Evolutionary conservation across 129 eudicot genomes (phyloP).

Genomic region (Calendula officinalis): DNA sequence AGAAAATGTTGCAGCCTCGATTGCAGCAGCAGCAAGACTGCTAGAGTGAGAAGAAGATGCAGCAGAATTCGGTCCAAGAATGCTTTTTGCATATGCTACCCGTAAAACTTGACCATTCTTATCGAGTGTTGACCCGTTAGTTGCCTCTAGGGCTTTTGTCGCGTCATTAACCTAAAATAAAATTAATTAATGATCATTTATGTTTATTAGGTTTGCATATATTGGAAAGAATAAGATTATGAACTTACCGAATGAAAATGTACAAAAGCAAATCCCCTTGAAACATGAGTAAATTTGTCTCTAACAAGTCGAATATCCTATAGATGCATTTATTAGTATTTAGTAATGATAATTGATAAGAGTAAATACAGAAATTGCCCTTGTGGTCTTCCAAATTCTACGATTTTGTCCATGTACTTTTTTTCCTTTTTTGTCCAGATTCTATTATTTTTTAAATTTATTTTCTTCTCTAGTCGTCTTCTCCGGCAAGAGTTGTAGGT

Average conservation of each 20-base stretch:
- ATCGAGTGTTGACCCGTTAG: slow-evolving; percentile 85
- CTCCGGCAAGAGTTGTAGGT: too few relatives aligned
- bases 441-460: too few relatives aligned
- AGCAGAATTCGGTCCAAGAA: slow-evolving; percentile 78
- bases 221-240: not conserved
- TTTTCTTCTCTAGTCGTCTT: too few relatives aligned
- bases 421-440: too few relatives aligned
- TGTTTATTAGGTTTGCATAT: not conserved
- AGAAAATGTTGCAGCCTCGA: slow-evolving; percentile 96
- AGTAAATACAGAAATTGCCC: too few relatives aligned
- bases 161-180: slow-evolving; percentile 84
- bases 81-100: slow-evolving; percentile 97
- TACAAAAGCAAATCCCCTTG: slow-evolving; percentile 96
- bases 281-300: slow-evolving; percentile 95
- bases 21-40: slow-evolving; percentile 99
- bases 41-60: slow-evolving; percentile 80
- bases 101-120: slow-evolving; percentile 93
- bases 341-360: not conserved
- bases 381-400: too few relatives aligned
- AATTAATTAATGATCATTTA: not conserved
- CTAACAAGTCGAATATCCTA: slow-evolving; percentile 98
- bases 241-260: slow-evolving; percentile 84
- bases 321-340: slow-evolving; percentile 19
- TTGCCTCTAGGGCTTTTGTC: slow-evolving; percentile 87
- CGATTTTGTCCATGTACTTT: too few relatives aligned